Conservation (phyloP, 2,329 filamentous ascomycete genomes). For the Fusarium subglutinans region DNA sequence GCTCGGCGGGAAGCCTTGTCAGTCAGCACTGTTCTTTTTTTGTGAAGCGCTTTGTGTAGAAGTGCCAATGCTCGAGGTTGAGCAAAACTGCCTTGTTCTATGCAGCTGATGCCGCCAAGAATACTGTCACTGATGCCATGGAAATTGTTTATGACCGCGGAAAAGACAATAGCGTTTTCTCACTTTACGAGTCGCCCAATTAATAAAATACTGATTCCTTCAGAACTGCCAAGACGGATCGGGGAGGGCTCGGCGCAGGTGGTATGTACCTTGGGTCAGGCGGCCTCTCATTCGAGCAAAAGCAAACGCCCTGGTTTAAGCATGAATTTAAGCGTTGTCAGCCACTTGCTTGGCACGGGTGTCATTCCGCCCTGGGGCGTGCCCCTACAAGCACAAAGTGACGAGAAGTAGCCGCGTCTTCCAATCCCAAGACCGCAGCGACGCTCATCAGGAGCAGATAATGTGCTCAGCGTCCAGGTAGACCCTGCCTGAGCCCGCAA, state of each 20-base stretch:
- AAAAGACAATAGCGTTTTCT: constrained; percentile 5
- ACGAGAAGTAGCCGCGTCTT: neutral
- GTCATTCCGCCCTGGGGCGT: constrained; percentile 37
- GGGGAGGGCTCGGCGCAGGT: constrained; percentile 22
- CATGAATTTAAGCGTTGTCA: constrained; percentile 62
- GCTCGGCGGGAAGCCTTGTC: constrained; percentile 1
- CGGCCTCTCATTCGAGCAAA: constrained; percentile 32
- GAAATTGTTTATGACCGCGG: constrained; percentile 4
- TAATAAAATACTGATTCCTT: constrained; percentile 10
- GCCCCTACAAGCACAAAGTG: constrained; percentile 4
- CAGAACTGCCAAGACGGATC: constrained; percentile 31
- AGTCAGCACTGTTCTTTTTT: neutral
- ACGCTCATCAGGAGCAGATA: constrained; percentile 1
- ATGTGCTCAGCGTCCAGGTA: constrained; percentile 6
- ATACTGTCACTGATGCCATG: neutral
- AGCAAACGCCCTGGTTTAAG: constrained; percentile 52
- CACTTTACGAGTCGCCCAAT: constrained; percentile 13
- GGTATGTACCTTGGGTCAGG: constrained; percentile 36
- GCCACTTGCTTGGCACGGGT: constrained; percentile 55
- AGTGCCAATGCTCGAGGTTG: neutral
- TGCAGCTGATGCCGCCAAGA: neutral
- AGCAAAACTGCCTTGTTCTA: neutral
- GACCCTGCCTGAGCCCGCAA: constrained; percentile 17
- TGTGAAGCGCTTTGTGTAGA: neutral
- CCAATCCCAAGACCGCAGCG: constrained; percentile 24